A percentile compares a stretch with the other conserved stretches of the same genome.
phyloP scores from a whole-genome alignment of 2,329 filamentous ascomycete genomes.

The Pseudocercospora fijiensis region DNA sequence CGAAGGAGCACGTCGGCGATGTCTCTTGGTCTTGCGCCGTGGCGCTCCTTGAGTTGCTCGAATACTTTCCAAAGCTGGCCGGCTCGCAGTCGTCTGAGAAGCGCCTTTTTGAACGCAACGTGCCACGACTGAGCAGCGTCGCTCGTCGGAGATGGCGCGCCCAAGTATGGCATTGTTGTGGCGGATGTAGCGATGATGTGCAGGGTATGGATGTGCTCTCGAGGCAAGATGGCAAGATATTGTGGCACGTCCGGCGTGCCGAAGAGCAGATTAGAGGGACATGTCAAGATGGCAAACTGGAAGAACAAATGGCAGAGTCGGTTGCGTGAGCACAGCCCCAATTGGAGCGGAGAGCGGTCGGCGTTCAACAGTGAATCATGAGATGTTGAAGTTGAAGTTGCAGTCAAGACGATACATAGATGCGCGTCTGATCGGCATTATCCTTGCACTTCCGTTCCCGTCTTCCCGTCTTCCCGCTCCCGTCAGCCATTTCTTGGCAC shows the following conservation, averaged over 20 bases:
- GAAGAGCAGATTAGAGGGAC: neutral
- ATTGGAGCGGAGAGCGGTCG: neutral
- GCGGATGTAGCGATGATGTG: neutral
- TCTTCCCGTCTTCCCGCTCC: neutral
- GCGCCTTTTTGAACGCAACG: slow-evolving; percentile 23
- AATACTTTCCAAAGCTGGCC: slow-evolving; percentile 20
- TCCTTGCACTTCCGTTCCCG: neutral
- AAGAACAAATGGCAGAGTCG: neutral
- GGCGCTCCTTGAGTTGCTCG: slow-evolving; percentile 20
- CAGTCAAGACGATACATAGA: neutral
- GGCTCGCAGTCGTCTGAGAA: slow-evolving; percentile 19
- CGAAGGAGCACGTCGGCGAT: slow-evolving; percentile 30
- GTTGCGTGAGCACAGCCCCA: neutral
- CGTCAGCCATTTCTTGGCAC: neutral
- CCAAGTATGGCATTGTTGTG: slow-evolving; percentile 24
- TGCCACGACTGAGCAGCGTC: slow-evolving; percentile 24
- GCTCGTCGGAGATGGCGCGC: slow-evolving; percentile 13
- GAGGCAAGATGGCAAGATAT: neutral
- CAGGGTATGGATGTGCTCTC: neutral
- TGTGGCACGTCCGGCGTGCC: neutral
- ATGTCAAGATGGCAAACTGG: neutral
- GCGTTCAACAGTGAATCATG: neutral
- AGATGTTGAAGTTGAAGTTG: slow-evolving; percentile 1
- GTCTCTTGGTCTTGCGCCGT: slow-evolving; percentile 13
- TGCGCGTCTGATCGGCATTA: neutral